phyloP scores from a whole-genome alignment of 495 filamentous ascomycete genomes.

The Rusavskia elegans region DNA sequence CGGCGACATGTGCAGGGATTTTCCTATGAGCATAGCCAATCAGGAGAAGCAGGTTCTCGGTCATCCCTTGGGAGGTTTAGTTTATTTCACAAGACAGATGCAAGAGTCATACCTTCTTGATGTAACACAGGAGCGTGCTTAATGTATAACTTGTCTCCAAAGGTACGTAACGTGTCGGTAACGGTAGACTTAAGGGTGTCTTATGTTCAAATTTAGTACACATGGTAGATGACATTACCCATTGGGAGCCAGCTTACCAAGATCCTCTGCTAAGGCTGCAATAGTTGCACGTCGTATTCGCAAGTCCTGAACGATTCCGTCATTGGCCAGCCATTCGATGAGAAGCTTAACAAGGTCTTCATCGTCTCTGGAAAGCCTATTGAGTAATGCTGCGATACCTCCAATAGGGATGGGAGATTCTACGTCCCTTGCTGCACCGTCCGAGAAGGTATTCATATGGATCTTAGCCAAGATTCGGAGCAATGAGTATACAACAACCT shows the following conservation, averaged over 20 bases:
- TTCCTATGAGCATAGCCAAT: constrained; percentile 59
- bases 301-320: constrained; percentile 45
- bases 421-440: constrained; percentile 1
- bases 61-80: constrained; percentile 42
- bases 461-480: constrained; percentile 43
- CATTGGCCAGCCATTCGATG: constrained; percentile 50
- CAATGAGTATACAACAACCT: constrained; percentile 37
- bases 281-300: constrained; percentile 51
- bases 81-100: neutral
- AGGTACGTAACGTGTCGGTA: constrained; percentile 55
- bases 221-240: neutral
- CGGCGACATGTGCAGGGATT: constrained; percentile 39
- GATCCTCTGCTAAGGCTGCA: constrained; percentile 37
- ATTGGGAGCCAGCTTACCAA: constrained; percentile 20
- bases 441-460: constrained; percentile 17
- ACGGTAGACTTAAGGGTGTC: constrained; percentile 29
- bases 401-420: neutral
- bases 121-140: constrained; percentile 64
- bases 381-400: constrained; percentile 27
- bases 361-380: constrained; percentile 19
- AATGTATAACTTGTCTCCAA: constrained; percentile 76
- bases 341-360: constrained; percentile 32
- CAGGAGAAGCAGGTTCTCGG: constrained; percentile 61
- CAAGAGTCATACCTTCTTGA: constrained; percentile 58
- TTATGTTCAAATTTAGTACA: constrained; percentile 7